phyloP scores from a whole-genome alignment of 2,329 filamentous ascomycete species.

The Ascosphaera aggregata region DNA sequence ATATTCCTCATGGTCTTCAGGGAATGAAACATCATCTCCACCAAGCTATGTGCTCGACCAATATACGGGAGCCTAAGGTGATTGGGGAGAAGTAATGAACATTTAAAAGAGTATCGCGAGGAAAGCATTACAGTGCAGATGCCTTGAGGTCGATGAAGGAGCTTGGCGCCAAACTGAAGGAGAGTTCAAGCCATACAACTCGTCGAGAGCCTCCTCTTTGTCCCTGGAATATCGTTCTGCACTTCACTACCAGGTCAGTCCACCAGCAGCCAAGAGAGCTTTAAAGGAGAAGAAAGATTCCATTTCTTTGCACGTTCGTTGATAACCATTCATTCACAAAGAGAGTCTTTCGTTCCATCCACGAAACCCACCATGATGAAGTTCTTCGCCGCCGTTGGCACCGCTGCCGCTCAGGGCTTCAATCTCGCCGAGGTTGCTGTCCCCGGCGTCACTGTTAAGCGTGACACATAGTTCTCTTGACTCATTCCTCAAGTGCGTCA shows the following conservation, averaged over 20 bases:
- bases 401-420: background rate
- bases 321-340: background rate
- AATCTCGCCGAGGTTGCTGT: background rate
- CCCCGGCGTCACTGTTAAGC: background rate
- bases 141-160: too few relatives aligned
- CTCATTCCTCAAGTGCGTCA: background rate
- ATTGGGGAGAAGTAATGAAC: background rate
- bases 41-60: background rate
- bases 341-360: background rate
- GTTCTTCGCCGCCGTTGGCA: background rate
- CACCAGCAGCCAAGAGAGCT: too few relatives aligned
- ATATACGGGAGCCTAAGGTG: background rate
- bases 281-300: background rate
- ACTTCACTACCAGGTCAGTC: too few relatives aligned
- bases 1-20: background rate
- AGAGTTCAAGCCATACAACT: too few relatives aligned
- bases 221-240: too few relatives aligned
- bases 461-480: too few relatives aligned
- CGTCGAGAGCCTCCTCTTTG: too few relatives aligned
- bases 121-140: background rate
- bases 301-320: background rate
- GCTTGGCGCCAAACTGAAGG: too few relatives aligned
- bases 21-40: background rate
- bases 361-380: background rate
- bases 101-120: background rate